Evolutionary conservation across 352 stramenopile species (phyloP), one percentile per base, ranked within the genome.

Genomic region (Salisapilia sapeloensis): DNA sequence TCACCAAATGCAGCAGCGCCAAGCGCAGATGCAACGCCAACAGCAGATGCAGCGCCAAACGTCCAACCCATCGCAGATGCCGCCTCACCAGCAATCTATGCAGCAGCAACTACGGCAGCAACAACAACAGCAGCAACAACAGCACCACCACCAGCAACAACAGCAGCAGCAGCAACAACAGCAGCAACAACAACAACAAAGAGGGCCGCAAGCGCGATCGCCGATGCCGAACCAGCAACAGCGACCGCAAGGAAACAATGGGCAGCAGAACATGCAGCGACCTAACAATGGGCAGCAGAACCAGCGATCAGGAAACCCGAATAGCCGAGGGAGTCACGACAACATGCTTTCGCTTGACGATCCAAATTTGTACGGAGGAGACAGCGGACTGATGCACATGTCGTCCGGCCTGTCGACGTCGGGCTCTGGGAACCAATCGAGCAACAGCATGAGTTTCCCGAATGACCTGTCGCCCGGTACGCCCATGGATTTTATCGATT

Each of bases 401-500:
- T 52, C 56, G 6, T 56, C 53, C 10, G 71, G 56, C 19, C 44
- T 81, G 20, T 42, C 38, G 19, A 50, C 47, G 1, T 50, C 53
- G 1, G n/a, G n/a, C n/a, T n/a, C n/a, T n/a, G 38, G 46, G 1
- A 43, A 41, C 11, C 55, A 52, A 13, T 63, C 49, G 8, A 54
- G 41, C 19, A 77, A 70, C 32, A 44, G 40, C 6, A 77, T 79
- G 52, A 55, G 48, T 26, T 82, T 79, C 33, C 45, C 46, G 20
- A 77, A 67, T 38, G 61, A 79, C 27, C 39, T 78, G 22, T 78
- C 58, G 9, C 65, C 65, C 1, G 76, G 61, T 12, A 38, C 44
- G 10, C 56, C 56, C 30, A 76, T 70, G 46, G 69, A 85, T 42
- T 52, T 80, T 35, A 46, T 85, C 13, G 69, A 85, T 36, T 77